Evolutionary conservation across 2,329 filamentous ascomycete genomes (phyloP), one percentile per base, ranked within the genome.

Genomic region (Penicillium sp.): DNA sequence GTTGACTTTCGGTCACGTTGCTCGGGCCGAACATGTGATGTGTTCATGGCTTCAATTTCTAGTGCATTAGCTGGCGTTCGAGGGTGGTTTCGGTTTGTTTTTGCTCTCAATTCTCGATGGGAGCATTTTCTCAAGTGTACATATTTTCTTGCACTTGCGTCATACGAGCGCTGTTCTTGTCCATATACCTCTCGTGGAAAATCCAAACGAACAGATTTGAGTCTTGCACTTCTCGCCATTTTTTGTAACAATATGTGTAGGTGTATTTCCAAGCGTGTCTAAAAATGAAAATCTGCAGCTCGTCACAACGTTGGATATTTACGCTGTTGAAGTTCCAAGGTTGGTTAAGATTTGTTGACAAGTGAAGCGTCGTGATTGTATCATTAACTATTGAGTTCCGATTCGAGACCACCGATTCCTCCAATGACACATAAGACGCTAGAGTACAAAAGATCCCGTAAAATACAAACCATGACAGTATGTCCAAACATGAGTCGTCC

Each of bases 51-150:
- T 58, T 60, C 47, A 14, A 40, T 54, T 50, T 49, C 39, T 50
- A 43, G 53, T 66, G 62, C 65, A 66, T 67, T 62, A 57, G 42
- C 53, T 52, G 63, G 65, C 63, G 66, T 68, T 67, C 16, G 36
- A 44, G 54, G 57, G 56, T 47, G 49, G 55, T 43, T 57, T 14
- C 47, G 43, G 39, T 42, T 52, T 49, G 13, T 48, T 29, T 34
- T 46, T 52, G 24, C 36, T 50, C 41, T 51, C 41, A 39, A 41
- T 52, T 48, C 44, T 53, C 16, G 16, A 51, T 45, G 49, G 40
- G 46, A 55, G 53, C 45, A 58, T 61, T 42, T 47, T 50, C 29
- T 47, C 45, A 53, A 49, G 52, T 61, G 56, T 58, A 62, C 45
- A 62, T 60, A 62, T 60, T 46, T 39, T 39, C 42, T 36, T 51